A percentile compares a stretch with the other conserved stretches of the same genome.
Conservation (phyloP, 345 rosid species). For the Clausena lansium region DNA sequence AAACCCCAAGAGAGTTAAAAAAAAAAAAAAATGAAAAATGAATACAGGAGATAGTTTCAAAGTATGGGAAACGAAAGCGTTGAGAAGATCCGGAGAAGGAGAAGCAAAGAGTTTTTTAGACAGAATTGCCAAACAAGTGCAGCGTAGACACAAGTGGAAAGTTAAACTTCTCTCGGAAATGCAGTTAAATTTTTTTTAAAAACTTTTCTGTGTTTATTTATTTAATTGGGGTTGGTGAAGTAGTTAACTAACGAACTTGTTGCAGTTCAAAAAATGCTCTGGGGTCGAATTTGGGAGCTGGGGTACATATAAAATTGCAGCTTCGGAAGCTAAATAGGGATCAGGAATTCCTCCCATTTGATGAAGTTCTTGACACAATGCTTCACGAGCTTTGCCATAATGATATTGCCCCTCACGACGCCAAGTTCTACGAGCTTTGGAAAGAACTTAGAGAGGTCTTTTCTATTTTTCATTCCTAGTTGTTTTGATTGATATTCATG, state of each 20-base stretch:
- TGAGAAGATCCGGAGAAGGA: constrained; percentile 63
- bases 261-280: constrained; percentile 69
- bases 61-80: constrained; percentile 72
- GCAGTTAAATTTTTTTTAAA: constrained; percentile 26
- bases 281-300: constrained; percentile 75
- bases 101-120: constrained; percentile 67
- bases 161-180: constrained; percentile 51
- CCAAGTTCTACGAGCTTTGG: constrained; percentile 88
- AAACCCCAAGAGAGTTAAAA: too few relatives aligned
- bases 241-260: background rate
- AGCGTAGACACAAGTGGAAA: constrained; percentile 52
- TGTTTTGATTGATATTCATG: too few relatives aligned
- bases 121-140: constrained; percentile 62
- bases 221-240: background rate
- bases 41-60: constrained; percentile 48
- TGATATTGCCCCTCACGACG: constrained; percentile 80
- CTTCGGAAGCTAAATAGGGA: constrained; percentile 71
- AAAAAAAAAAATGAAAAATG: background rate
- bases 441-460: constrained; percentile 81
- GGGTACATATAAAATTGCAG: constrained; percentile 72
- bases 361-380: constrained; percentile 86
- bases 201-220: background rate
- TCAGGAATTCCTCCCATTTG: constrained; percentile 57
- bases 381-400: constrained; percentile 96
- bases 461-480: background rate